These are phyloP conservation scores for Stagonosporopsis tanaceti DNA, from an alignment of 2,329 filamentous ascomycete species.

Conservation along the genomic window DNA sequence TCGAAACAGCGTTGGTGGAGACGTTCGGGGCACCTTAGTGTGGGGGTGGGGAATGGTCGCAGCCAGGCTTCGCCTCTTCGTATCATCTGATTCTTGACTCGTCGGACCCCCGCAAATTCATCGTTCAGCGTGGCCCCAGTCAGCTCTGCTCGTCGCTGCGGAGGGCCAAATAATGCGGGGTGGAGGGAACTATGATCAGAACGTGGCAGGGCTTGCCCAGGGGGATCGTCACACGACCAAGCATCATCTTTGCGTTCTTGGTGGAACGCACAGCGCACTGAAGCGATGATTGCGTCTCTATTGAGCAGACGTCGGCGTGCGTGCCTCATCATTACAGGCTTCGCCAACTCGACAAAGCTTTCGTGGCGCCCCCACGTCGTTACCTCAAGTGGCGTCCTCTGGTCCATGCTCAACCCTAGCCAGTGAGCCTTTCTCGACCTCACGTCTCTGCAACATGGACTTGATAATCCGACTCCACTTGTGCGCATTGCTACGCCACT, in stretches of 20 bases:
- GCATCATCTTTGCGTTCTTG: background rate
- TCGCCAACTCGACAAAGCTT: slow-evolving; percentile 10
- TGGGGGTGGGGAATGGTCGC: slow-evolving; percentile 47
- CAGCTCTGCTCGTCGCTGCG: slow-evolving; percentile 25
- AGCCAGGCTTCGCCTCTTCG: slow-evolving; percentile 29
- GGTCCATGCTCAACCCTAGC: slow-evolving; percentile 25
- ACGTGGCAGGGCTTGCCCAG: slow-evolving; percentile 40
- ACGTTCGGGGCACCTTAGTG: slow-evolving; percentile 45
- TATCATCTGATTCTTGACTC: slow-evolving; percentile 48
- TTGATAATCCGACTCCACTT: slow-evolving; percentile 5
- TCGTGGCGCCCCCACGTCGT: slow-evolving; percentile 34
- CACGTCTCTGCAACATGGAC: slow-evolving; percentile 13
- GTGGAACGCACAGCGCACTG: background rate
- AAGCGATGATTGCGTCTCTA: slow-evolving; percentile 2
- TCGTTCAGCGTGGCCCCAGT: slow-evolving; percentile 42
- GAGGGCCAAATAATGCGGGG: slow-evolving; percentile 37
- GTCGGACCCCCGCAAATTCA: slow-evolving; percentile 27
- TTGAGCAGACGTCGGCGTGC: background rate
- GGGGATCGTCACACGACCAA: slow-evolving; percentile 11
- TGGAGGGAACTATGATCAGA: slow-evolving; percentile 32
- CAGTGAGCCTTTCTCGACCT: slow-evolving; percentile 28
- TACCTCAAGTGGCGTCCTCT: slow-evolving; percentile 30
- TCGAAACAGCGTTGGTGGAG: slow-evolving; percentile 43
- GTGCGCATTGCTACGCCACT: slow-evolving; percentile 5
- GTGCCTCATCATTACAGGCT: slow-evolving; percentile 7